These are phyloP conservation scores for Vigna hirtella DNA, from an alignment of 306 rosid genomes.

Conservation along the genomic window DNA sequence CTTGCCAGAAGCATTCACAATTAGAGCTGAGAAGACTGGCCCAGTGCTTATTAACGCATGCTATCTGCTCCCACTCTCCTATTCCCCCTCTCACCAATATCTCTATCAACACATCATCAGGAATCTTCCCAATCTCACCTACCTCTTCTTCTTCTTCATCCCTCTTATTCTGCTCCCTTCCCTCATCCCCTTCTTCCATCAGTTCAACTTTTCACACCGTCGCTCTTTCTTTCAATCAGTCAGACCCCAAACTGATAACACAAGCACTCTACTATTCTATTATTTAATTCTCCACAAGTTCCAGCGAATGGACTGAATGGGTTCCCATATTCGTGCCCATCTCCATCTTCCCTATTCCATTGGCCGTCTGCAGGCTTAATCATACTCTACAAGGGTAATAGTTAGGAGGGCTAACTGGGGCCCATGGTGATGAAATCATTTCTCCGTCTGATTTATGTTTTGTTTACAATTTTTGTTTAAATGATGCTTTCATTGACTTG, in stretches of 20 bases:
- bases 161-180: conserved; percentile 9
- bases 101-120: conserved; percentile 72
- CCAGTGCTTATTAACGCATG: conserved; percentile 77
- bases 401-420: not conserved
- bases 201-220: not conserved
- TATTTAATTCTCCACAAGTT: conserved; percentile 13
- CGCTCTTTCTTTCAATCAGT: no score
- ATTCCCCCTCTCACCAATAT: conserved; percentile 64
- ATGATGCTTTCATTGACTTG: not conserved
- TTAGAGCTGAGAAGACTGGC: conserved; percentile 61
- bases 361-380: not conserved
- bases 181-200: not conserved
- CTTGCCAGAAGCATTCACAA: conserved; percentile 72
- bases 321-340: conserved; percentile 29
- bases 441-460: not conserved
- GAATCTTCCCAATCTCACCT: conserved; percentile 54
- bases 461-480: not conserved
- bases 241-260: not conserved
- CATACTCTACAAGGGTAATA: not conserved
- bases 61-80: conserved; percentile 60
- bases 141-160: not conserved
- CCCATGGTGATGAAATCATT: not conserved
- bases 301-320: conserved; percentile 28
- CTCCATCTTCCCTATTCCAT: not conserved
- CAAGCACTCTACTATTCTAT: not conserved